phyloP scores from a whole-genome alignment of 106 monocot species.

The Allium sativum region DNA sequence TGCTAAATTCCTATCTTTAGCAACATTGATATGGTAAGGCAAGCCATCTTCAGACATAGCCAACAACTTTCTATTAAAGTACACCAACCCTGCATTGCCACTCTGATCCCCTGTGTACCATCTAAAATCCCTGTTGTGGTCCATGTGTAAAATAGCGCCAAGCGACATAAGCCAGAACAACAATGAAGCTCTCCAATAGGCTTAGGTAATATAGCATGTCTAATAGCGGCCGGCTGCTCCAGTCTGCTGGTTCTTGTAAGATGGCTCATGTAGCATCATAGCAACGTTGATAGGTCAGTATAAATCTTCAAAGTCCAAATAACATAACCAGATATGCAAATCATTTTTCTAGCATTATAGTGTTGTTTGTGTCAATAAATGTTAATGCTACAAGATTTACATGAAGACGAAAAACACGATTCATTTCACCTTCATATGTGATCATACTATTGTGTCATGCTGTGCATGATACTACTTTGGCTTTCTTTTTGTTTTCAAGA shows the following conservation, averaged over 20 bases:
- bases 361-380: too few relatives aligned
- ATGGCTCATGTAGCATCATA: constrained; percentile 21
- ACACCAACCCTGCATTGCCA: constrained; percentile 27
- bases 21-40: constrained; percentile 28
- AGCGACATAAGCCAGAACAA: constrained; percentile 28
- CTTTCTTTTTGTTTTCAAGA: too few relatives aligned
- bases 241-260: constrained; percentile 28
- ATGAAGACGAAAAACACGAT: too few relatives aligned
- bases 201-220: constrained; percentile 41
- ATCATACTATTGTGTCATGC: too few relatives aligned
- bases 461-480: too few relatives aligned
- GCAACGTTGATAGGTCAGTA: too few relatives aligned
- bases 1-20: constrained; percentile 26
- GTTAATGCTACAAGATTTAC: too few relatives aligned
- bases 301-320: too few relatives aligned
- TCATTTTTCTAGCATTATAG: too few relatives aligned
- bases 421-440: too few relatives aligned
- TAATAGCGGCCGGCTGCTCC: constrained; percentile 16
- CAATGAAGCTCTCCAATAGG: constrained; percentile 56
- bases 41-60: constrained; percentile 45
- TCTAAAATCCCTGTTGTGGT: constrained; percentile 22
- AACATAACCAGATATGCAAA: too few relatives aligned
- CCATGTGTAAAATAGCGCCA: constrained; percentile 23
- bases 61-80: constrained; percentile 22
- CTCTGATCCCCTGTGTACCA: constrained; percentile 5